Conservation (phyloP, 1,139 yeast species). For the Magnusiomyces suaveolens region DNA sequence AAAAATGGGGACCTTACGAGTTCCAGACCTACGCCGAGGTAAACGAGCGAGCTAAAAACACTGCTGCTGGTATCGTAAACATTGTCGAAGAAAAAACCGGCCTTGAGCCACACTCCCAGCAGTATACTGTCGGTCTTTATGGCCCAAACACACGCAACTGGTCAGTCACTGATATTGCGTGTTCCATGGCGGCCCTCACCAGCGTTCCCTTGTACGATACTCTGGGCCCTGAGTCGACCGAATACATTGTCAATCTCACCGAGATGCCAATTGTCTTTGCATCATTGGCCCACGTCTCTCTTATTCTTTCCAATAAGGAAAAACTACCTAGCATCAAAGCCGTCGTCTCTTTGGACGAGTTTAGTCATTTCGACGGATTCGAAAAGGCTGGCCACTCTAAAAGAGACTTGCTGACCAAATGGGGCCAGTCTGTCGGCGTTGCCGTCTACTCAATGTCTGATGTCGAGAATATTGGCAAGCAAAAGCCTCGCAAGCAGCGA, state of each 20-base stretch:
- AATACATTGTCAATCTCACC: conserved; percentile 47
- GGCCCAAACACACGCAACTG: conserved; percentile 52
- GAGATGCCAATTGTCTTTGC: conserved; percentile 48
- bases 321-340: conserved; percentile 35
- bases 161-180: conserved; percentile 52
- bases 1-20: conserved; percentile 39
- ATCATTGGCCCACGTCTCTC: conserved; percentile 40
- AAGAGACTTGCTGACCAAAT: conserved; percentile 24
- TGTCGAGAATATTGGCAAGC: conserved; percentile 46
- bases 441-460: conserved; percentile 42
- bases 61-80: conserved; percentile 59
- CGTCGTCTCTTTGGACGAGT: conserved; percentile 30
- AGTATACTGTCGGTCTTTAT: conserved; percentile 46
- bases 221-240: conserved; percentile 50
- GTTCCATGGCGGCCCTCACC: conserved; percentile 42
- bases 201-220: conserved; percentile 59
- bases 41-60: conserved; percentile 37
- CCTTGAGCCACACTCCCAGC: conserved; percentile 23
- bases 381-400: conserved; percentile 23
- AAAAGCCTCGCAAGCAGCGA: conserved; percentile 38
- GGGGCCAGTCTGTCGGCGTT: conserved; percentile 33
- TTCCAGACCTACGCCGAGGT: conserved; percentile 42
- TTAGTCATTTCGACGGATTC: conserved; percentile 4
- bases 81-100: conserved; percentile 24
- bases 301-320: conserved; percentile 36